These are phyloP conservation scores for Saturnispora serradocipensis DNA, from an alignment of 805 yeast species.

Conservation along the genomic window DNA sequence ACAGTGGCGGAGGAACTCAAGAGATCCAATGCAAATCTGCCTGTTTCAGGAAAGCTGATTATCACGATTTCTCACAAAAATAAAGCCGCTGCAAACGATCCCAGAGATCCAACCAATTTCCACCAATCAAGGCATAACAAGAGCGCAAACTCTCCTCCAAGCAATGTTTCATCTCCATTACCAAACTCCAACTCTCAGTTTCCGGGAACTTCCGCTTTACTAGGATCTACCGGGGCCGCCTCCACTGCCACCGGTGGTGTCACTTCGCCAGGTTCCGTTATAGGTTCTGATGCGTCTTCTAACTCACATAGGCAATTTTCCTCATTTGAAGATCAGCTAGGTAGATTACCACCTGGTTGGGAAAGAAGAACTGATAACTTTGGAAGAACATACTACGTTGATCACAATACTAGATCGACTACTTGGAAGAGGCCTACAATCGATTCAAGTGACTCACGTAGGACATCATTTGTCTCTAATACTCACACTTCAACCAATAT, in stretches of 20 bases:
- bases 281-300: constrained; percentile 12
- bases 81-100: constrained; percentile 14
- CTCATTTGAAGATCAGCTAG: constrained; percentile 94
- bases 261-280: constrained; percentile 18
- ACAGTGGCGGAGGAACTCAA: constrained; percentile 89
- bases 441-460: constrained; percentile 58
- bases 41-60: constrained; percentile 89
- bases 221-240: constrained; percentile 3
- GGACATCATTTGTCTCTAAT: constrained; percentile 28
- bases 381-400: constrained; percentile 96
- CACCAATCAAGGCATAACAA: constrained; percentile 7
- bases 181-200: constrained; percentile 2
- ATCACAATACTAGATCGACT: constrained; percentile 94
- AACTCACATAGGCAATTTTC: constrained; percentile 56
- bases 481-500: constrained; percentile 21
- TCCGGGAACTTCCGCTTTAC: neutral
- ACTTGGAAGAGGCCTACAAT: constrained; percentile 97
- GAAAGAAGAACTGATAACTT: constrained; percentile 96
- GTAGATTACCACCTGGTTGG: constrained; percentile 98
- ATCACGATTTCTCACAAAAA: constrained; percentile 53
- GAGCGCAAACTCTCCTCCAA: neutral
- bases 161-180: neutral
- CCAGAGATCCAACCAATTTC: constrained; percentile 25
- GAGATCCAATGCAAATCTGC: constrained; percentile 81
- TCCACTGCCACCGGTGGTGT: constrained; percentile 15